Conservation (phyloP, 768 basidiomycete genomes). For the Suillus alpinus region DNA sequence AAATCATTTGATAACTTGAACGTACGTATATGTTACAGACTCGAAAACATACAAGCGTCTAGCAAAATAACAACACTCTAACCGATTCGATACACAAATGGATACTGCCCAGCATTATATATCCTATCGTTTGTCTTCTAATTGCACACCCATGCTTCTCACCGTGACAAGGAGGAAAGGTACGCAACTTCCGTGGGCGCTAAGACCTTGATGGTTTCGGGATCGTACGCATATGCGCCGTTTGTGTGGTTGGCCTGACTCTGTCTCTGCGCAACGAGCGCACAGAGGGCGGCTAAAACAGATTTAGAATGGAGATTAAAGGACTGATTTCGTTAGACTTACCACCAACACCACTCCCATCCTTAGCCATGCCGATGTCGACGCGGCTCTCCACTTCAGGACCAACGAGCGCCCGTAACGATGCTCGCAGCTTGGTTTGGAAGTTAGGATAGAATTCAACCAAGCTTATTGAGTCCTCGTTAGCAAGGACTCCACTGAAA, state of each 20-base stretch:
- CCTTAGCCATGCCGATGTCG: slow-evolving; percentile 90
- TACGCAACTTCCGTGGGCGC: slow-evolving; percentile 12
- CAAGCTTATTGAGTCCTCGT: slow-evolving; percentile 47
- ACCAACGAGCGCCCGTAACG: slow-evolving; percentile 75
- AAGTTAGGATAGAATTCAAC: slow-evolving; percentile 92
- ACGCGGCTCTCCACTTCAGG: slow-evolving; percentile 76
- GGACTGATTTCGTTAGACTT: slow-evolving; percentile 27
- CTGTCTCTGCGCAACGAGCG: slow-evolving; percentile 44
- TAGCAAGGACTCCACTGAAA: neutral
- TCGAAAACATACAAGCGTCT: neutral
- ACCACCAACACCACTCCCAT: slow-evolving; percentile 98
- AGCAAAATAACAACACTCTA: slow-evolving; percentile 1
- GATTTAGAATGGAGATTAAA: slow-evolving; percentile 8
- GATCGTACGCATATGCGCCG: slow-evolving; percentile 9
- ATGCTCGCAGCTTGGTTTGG: slow-evolving; percentile 67
- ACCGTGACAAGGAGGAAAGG: slow-evolving; percentile 20
- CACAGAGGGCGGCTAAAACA: slow-evolving; percentile 76
- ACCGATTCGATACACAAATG: slow-evolving; percentile 3
- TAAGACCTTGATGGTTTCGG: slow-evolving; percentile 9
- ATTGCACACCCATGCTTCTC: slow-evolving; percentile 1
- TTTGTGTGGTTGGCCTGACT: slow-evolving; percentile 13
- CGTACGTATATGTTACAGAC: neutral
- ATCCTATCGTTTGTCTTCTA: slow-evolving; percentile 1
- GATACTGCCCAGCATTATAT: slow-evolving; percentile 1
- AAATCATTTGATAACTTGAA: neutral